Evolutionary conservation across 2,329 filamentous ascomycete genomes (phyloP).

Genomic region (Trichoderma atroviride): DNA sequence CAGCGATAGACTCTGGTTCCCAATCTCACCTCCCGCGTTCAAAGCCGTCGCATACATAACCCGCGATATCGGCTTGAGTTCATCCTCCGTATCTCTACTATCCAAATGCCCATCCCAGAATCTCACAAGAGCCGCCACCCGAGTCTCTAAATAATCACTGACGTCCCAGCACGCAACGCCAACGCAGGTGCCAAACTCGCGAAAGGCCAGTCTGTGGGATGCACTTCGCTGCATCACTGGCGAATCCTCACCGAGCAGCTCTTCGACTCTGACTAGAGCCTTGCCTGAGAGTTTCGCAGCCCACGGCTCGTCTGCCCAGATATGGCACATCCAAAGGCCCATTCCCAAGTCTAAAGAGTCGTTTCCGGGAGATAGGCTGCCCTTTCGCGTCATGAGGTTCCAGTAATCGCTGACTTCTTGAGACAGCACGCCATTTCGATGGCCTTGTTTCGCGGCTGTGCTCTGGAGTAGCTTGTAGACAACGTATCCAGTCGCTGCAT

Average conservation of each 20-base stretch:
- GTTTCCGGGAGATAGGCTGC: constrained; percentile 47
- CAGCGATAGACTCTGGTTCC: too few relatives aligned
- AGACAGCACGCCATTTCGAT: constrained; percentile 36
- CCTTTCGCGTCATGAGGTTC: constrained; percentile 47
- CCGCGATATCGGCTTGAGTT: constrained; percentile 55
- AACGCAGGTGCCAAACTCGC: constrained; percentile 57
- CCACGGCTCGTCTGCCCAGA: constrained; percentile 54
- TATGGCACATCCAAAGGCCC: constrained; percentile 60
- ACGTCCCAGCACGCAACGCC: constrained; percentile 47
- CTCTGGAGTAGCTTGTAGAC: constrained; percentile 52
- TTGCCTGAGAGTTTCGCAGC: constrained; percentile 42
- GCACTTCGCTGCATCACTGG: constrained; percentile 33
- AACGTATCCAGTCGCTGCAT: constrained; percentile 58
- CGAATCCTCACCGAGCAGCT: constrained; percentile 31
- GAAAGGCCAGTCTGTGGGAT: constrained; percentile 50
- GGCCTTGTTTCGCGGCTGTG: constrained; percentile 38
- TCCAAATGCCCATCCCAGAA: constrained; percentile 42
- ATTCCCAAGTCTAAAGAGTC: constrained; percentile 62
- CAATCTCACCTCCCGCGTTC: constrained; percentile 55
- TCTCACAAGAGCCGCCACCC: constrained; percentile 36
- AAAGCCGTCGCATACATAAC: constrained; percentile 61
- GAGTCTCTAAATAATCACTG: constrained; percentile 37
- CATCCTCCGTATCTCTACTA: constrained; percentile 37
- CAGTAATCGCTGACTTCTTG: constrained; percentile 57
- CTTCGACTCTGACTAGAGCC: constrained; percentile 35